Evolutionary conservation across 1,284 basidiomycete species (phyloP), one percentile per base, ranked within the genome.

Genomic region (Cryptococcus deneoformans): DNA sequence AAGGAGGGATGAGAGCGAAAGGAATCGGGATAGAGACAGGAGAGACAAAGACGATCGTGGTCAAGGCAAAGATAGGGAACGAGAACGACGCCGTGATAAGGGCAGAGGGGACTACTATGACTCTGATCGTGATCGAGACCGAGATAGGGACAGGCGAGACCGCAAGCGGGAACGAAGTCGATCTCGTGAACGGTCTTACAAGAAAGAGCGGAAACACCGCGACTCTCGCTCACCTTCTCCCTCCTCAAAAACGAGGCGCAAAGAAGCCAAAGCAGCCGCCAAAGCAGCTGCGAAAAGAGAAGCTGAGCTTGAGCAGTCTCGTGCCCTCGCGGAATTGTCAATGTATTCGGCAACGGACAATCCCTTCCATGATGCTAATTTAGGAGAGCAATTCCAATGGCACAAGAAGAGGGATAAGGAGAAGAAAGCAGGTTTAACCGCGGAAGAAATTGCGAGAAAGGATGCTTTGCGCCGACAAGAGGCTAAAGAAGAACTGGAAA

Each of bases 331-430:
- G 6, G 77, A 79, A 60, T 82, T 94, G 44, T 91, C 90, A 65
- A 87, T 93, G 61, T 98, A 98, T 81, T 93, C 91, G 66, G 90
- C 92, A 43, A 90, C 93, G 81, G 76, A 79, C 59, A 99, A 99
- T 72, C 95, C 95, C 0, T 99, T 99, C 82, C 90, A 97, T 77
- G 95, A 99, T 71, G 87, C 91, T 61, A 97, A 97, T 75, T 85
- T 98, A 35, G 88, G 87, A 24, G 90, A 97, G 71, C 90, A 92
- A 74, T 99, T 99, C 78, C 86, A 88, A 58, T 99, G 96, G 96
- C 90, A 92, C 77, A 99, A 99, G 82, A 99, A 99, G 80, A 85
- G 87, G 40, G 95, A 99, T 74, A 92, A 92, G 79, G 96, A 99
- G 75, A 84, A 86, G 70, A 97, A 95, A 77, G 80, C 86, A 57